Evolutionary conservation across 345 rosid genomes (phyloP).

Genomic region (Lagerstroemia speciosa): DNA sequence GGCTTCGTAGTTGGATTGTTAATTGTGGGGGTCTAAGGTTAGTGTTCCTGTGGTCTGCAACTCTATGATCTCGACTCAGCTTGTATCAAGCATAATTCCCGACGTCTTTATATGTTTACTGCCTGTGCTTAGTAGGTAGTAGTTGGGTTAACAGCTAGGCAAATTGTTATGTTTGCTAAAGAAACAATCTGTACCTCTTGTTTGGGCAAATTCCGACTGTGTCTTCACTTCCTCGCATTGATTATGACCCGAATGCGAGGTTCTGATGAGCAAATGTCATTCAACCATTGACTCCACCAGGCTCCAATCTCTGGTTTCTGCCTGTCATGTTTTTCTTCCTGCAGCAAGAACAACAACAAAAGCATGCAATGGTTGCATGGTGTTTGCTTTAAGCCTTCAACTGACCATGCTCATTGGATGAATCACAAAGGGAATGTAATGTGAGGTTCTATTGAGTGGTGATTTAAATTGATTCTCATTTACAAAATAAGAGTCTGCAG

Average conservation of each 20-base stretch:
- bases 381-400: neutral
- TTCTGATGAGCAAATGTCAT: neutral
- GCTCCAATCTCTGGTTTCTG: neutral
- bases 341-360: neutral
- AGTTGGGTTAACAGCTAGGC: neutral
- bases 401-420: neutral
- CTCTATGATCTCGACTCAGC: neutral
- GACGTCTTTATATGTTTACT: neutral
- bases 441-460: neutral
- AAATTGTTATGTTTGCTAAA: constrained; percentile 2
- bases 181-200: neutral
- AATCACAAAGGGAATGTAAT: no score
- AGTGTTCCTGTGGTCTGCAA: neutral
- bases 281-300: neutral
- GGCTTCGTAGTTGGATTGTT: neutral
- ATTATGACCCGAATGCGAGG: neutral
- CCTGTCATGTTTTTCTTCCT: neutral
- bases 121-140: neutral
- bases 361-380: neutral
- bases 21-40: neutral
- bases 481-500: neutral
- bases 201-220: neutral
- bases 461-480: neutral
- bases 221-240: no score
- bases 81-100: no score